These are phyloP conservation scores for Cytospora mali DNA, from an alignment of 2,329 filamentous ascomycete genomes.

Conservation along the genomic window DNA sequence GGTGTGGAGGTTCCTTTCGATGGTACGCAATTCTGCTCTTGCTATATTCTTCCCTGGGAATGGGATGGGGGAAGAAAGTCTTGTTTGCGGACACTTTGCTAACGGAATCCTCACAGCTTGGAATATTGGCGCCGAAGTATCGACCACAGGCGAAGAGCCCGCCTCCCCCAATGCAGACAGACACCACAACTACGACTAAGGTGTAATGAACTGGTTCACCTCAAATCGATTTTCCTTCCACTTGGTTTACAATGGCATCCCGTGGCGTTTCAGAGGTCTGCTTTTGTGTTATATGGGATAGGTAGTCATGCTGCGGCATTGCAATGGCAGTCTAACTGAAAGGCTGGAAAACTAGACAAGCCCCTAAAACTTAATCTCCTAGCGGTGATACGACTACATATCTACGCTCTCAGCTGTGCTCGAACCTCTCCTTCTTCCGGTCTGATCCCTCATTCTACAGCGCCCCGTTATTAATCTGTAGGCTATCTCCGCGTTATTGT, in stretches of 20 bases:
- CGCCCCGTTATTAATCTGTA: too few species aligned
- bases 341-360: constrained; percentile 1
- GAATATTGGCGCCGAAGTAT: constrained; percentile 44
- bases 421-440: not conserved
- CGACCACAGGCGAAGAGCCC: constrained; percentile 34
- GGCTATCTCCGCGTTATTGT: too few species aligned
- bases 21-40: constrained; percentile 57
- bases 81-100: constrained; percentile 3
- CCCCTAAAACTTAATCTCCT: not conserved
- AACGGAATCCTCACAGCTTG: constrained; percentile 34
- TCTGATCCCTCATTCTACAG: not conserved
- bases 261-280: constrained; percentile 11
- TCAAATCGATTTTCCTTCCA: constrained; percentile 14
- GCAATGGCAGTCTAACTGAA: constrained; percentile 4
- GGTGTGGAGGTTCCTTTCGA: constrained; percentile 80
- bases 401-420: not conserved
- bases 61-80: not conserved
- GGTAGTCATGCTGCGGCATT: not conserved
- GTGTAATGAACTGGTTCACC: constrained; percentile 2
- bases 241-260: not conserved
- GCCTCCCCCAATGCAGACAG: constrained; percentile 5
- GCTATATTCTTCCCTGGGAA: not conserved
- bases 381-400: not conserved
- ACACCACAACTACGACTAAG: constrained; percentile 22
- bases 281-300: constrained; percentile 20